Evolutionary conservation across 1,284 basidiomycete genomes (phyloP), one percentile per base, ranked within the genome.

Genomic region (Gomphus bonarii): DNA sequence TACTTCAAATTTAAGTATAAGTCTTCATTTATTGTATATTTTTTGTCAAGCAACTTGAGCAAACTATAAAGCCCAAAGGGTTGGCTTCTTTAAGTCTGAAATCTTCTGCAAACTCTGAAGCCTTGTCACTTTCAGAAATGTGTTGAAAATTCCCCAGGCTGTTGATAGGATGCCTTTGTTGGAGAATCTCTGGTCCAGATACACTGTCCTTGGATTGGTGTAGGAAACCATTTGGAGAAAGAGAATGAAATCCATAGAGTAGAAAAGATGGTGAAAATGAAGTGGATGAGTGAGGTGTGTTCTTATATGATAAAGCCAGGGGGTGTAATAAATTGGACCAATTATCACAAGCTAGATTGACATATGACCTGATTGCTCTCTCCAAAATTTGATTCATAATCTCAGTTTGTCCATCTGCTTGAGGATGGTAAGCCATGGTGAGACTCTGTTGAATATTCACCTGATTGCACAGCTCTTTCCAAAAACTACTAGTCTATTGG

Each of bases 341-440:
- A 44, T 64, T 53, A 25, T 62, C 49, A 36, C 63, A 59, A 8
- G 58, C n/a, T 11, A 55, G 31, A 12, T 22, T 49, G 4, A 61
- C 51, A 52, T 62, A 65, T 0, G 52, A 42, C 40, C 64, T 49
- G 0, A 65, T 44, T n/a, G 43, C 55, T 3, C 44, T 57, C 57
- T 65, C 63, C 4, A 65, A 33, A 1, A 50, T 62, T 44, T 64
- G 60, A 4, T 25, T 25, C 25, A 25, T 25, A 25, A 25, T 25
- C 25, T 25, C 25, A 3, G 25, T 25, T 4, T 72, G 69, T 2
- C 70, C 70, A 60, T 72, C 66, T 1, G 66, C 62, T 57, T 71
- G 64, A 0, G 68, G 69, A 55, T 70, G 69, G 50, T 63, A 62
- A 0, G 66, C 59, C 0, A 68, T 67, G 5, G 69, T 67, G 2